Conservation (phyloP, 371 early-diverging fungal genomes). For the Cokeromyces recurvatus region DNA sequence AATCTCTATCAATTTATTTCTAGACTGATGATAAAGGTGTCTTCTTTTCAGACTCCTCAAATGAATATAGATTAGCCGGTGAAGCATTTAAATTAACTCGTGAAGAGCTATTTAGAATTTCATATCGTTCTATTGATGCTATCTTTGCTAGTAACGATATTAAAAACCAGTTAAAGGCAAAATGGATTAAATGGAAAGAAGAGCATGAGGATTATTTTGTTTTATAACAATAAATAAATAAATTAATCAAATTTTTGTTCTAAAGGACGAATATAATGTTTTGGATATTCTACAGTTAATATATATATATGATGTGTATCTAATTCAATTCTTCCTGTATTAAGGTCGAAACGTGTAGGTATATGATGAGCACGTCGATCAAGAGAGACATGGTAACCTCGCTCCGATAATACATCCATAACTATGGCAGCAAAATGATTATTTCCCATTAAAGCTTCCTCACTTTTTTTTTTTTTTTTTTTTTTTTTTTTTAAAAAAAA, state of each 20-base stretch:
- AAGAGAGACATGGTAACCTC: constrained; percentile 62
- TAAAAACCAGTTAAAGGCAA: constrained; percentile 24
- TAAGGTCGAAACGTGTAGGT: constrained; percentile 53
- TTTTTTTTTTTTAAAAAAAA: too few relatives aligned
- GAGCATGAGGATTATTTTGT: not conserved
- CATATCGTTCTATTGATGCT: constrained; percentile 38
- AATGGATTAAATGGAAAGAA: constrained; percentile 36
- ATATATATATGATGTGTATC: constrained; percentile 52
- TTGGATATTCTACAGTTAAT: constrained; percentile 62
- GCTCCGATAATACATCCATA: constrained; percentile 64
- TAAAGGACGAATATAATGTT: constrained; percentile 62
- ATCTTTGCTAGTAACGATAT: constrained; percentile 37
- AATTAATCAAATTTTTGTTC: constrained; percentile 58
- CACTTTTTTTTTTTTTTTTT: constrained; percentile 18
- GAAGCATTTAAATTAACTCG: constrained; percentile 28
- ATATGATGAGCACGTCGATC: constrained; percentile 53
- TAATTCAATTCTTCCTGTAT: constrained; percentile 58
- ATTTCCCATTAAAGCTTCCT: constrained; percentile 44
- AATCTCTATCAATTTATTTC: too few relatives aligned
- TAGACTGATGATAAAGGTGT: constrained; percentile 62
- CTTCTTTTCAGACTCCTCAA: constrained; percentile 46
- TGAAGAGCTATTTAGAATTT: constrained; percentile 37
- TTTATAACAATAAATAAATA: not conserved
- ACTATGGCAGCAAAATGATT: constrained; percentile 55
- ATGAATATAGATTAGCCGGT: constrained; percentile 44